phyloP scores from a whole-genome alignment of 108 stramenopile species.

The Asterionellopsis glacialis region DNA sequence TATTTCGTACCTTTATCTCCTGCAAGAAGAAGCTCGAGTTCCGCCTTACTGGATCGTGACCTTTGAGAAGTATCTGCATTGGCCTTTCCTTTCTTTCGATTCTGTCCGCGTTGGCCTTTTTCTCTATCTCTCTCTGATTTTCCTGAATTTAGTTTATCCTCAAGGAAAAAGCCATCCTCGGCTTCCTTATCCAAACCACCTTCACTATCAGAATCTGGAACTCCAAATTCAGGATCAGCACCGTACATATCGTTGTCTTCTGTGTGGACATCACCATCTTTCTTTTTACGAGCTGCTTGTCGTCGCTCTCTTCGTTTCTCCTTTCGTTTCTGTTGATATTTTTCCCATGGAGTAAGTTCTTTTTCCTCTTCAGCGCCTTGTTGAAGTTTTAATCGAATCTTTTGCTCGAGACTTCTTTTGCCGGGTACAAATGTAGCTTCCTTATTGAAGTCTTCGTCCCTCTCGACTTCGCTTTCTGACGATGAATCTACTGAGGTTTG shows the following conservation, averaged over 20 bases:
- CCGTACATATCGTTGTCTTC: slow-evolving; percentile 36
- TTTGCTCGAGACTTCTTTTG: slow-evolving; percentile 55
- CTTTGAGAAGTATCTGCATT: background rate
- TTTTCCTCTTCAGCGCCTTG: slow-evolving; percentile 20
- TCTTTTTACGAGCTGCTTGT: slow-evolving; percentile 41
- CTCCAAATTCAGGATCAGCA: slow-evolving; percentile 36
- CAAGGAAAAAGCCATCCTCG: slow-evolving; percentile 44
- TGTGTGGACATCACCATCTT: slow-evolving; percentile 16
- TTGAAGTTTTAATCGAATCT: slow-evolving; percentile 65
- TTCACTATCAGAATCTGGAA: slow-evolving; percentile 21
- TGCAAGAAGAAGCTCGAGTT: slow-evolving; percentile 74
- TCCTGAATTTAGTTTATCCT: background rate
- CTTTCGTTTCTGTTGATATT: slow-evolving; percentile 83
- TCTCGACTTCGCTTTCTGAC: slow-evolving; percentile 19
- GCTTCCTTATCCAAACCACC: slow-evolving; percentile 15
- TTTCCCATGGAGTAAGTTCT: slow-evolving; percentile 81
- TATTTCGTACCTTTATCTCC: slow-evolving; percentile 54
- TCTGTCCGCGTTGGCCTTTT: slow-evolving; percentile 3
- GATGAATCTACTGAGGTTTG: background rate
- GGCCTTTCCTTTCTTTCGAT: slow-evolving; percentile 8
- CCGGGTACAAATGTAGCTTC: slow-evolving; percentile 64
- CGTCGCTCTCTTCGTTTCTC: slow-evolving; percentile 70
- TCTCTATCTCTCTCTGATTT: slow-evolving; percentile 1
- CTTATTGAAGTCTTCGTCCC: slow-evolving; percentile 40
- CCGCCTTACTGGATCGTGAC: slow-evolving; percentile 43